Base-by-base conservation (phyloP, 257 asterid genomes). In the Prunella vulgaris region DNA sequence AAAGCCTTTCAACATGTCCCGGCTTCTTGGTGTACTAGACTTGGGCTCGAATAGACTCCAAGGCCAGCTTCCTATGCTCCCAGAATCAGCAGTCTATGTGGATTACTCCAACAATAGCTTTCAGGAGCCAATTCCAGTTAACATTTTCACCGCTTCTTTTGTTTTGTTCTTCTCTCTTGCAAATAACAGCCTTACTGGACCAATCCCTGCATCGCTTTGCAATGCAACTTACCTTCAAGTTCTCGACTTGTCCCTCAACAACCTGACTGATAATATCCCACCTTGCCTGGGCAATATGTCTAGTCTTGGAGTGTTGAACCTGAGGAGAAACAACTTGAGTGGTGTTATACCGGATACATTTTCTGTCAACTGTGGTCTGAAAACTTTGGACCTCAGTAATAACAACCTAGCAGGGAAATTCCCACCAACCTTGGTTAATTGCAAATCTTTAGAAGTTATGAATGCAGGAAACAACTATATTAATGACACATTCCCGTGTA, bases 101-200 rank as follows among this genome's bases (percentile, higher is more conserved):
- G 89, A 84, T 72, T 81, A 77, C 83, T 84, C 86, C 0, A 58
- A 7, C 80, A 84, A 84, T 60, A 60, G 20, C 0, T 84, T 84
- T 38, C 52, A 58, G 44, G 21, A 48, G 14, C 12, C 78, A 10
- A 74, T 81, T 40, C 89, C 86, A 54, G 49, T 3, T 22, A 42
- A 66, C 25, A 69, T 77, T 38, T 72, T 78, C 10, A 20, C 38
- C n/a, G 20, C 5, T 30, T 5, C 2, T 66, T 7, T 53, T 30
- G 53, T 74, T 33, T 0, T 1, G 0, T 84, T 82, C 74, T 73
- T 84, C 59, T 82, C 87, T 24, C 54, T 80, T 20, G 79, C 89
- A 77, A 77, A 65, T 38, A 84, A 82, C 42, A 21, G 24, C 30
- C 44, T 82, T 9, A 59, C 24, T 2, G 89, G 87, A 53, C 13